Evolutionary conservation across 768 basidiomycete species (phyloP).

Genomic region (Tephrocybe sp.): DNA sequence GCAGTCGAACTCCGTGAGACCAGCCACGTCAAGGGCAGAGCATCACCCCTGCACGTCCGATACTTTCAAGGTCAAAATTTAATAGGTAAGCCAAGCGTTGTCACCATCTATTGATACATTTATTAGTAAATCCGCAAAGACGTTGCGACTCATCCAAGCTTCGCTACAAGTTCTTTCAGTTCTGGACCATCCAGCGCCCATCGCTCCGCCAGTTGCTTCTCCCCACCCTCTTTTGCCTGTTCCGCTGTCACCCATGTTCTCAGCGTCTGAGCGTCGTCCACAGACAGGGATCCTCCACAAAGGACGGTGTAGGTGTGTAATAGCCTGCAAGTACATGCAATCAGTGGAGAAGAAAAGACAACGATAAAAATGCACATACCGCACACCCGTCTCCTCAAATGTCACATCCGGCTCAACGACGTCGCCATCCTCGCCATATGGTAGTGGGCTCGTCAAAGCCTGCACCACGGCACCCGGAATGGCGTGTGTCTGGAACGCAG

Average conservation of each 20-base stretch:
- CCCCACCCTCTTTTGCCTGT: slow-evolving; percentile 3
- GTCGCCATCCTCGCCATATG: slow-evolving; percentile 70
- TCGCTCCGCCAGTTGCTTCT: slow-evolving; percentile 7
- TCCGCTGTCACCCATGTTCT: slow-evolving; percentile 1
- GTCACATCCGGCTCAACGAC: slow-evolving; percentile 54
- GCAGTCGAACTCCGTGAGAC: too few species aligned
- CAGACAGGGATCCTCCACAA: background rate
- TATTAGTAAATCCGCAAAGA: too few species aligned
- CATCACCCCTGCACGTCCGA: too few species aligned
- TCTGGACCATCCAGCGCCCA: slow-evolving; percentile 4
- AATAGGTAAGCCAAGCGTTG: too few species aligned
- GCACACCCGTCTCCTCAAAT: slow-evolving; percentile 64
- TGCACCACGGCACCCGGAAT: slow-evolving; percentile 52
- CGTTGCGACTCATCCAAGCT: background rate
- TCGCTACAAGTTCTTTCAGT: slow-evolving; percentile 1
- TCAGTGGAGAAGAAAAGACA: too few species aligned
- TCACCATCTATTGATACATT: too few species aligned
- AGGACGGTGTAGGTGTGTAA: slow-evolving; percentile 3
- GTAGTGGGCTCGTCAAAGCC: slow-evolving; percentile 54
- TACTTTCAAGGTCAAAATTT: too few species aligned
- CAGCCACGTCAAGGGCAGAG: too few species aligned
- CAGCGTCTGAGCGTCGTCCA: background rate
- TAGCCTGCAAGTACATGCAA: background rate
- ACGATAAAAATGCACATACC: slow-evolving; percentile 32
- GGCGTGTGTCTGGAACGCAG: slow-evolving; percentile 46